phyloP scores from a whole-genome alignment of 169 alveolate species.

The Eimeria falciformis region DNA sequence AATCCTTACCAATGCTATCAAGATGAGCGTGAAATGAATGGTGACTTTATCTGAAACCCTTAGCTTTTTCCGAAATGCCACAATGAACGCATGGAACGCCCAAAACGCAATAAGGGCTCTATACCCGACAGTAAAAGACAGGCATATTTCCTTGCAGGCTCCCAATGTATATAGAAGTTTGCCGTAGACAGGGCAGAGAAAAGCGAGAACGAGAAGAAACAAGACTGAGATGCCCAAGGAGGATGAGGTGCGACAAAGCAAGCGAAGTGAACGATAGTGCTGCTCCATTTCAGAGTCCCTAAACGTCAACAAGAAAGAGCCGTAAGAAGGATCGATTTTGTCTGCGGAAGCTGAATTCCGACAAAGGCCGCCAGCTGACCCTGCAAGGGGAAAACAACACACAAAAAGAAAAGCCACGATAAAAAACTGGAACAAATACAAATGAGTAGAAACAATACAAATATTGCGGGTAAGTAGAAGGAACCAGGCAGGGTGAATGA shows the following conservation, averaged over 20 bases:
- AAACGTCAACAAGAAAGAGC: not conserved
- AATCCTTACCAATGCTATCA: not conserved
- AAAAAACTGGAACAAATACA: no score
- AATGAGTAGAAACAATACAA: no score
- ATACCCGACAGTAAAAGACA: not conserved
- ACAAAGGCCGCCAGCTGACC: no score
- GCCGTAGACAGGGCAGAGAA: conserved; percentile 12
- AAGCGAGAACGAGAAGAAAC: not conserved
- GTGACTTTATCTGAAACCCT: not conserved
- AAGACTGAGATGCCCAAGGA: not conserved
- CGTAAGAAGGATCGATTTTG: not conserved
- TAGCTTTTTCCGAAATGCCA: not conserved
- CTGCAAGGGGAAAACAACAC: no score
- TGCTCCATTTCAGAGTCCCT: not conserved
- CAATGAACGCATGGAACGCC: conserved; percentile 28
- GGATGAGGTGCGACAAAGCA: not conserved
- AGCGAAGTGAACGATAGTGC: not conserved
- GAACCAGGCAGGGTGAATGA: no score
- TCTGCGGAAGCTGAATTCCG: no score
- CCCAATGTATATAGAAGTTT: not conserved
- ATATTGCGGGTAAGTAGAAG: no score
- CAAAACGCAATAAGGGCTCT: conserved; percentile 22
- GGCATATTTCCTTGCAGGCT: not conserved
- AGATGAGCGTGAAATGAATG: conserved; percentile 11
- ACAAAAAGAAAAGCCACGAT: no score